These are phyloP conservation scores for Coemansia sp. DNA, from an alignment of 192 early-diverging fungal genomes.

Conservation along the genomic window DNA sequence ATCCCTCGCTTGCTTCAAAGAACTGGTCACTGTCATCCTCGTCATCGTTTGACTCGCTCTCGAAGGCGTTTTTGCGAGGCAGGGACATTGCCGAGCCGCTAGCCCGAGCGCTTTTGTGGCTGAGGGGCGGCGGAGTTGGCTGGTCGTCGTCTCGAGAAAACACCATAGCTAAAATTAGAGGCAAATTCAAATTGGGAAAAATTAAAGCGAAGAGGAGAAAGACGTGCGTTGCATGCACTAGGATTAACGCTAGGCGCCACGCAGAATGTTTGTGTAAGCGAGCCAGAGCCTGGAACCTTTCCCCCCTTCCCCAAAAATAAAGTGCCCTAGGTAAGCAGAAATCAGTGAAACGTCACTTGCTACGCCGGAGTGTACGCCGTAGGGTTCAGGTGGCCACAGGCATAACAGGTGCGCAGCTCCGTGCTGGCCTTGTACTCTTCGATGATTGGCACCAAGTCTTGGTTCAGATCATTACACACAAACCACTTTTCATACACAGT, in stretches of 20 bases:
- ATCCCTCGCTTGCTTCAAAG: constrained; percentile 6
- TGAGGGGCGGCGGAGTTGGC: neutral
- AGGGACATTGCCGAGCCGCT: constrained; percentile 1
- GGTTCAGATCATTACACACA: constrained; percentile 84
- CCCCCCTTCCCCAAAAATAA: neutral
- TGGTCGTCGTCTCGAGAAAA: neutral
- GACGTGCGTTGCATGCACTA: neutral
- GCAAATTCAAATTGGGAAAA: neutral
- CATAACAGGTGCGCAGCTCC: constrained; percentile 74
- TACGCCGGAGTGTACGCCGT: constrained; percentile 19
- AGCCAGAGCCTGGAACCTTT: neutral
- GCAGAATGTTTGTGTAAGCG: neutral
- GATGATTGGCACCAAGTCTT: constrained; percentile 90
- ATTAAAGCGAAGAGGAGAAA: neutral
- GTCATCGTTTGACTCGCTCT: constrained; percentile 2
- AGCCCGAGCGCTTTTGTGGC: neutral
- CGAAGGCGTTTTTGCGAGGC: neutral
- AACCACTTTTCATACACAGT: constrained; percentile 91
- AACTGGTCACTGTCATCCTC: constrained; percentile 8
- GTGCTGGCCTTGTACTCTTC: constrained; percentile 67
- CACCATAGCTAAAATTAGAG: neutral
- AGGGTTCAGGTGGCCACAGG: constrained; percentile 63
- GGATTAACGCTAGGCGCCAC: neutral
- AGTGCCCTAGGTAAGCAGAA: neutral
- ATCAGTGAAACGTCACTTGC: neutral